Evolutionary conservation across 495 filamentous ascomycete genomes (phyloP), one percentile per base, ranked within the genome.

Genomic region (Neurospora hispaniola): DNA sequence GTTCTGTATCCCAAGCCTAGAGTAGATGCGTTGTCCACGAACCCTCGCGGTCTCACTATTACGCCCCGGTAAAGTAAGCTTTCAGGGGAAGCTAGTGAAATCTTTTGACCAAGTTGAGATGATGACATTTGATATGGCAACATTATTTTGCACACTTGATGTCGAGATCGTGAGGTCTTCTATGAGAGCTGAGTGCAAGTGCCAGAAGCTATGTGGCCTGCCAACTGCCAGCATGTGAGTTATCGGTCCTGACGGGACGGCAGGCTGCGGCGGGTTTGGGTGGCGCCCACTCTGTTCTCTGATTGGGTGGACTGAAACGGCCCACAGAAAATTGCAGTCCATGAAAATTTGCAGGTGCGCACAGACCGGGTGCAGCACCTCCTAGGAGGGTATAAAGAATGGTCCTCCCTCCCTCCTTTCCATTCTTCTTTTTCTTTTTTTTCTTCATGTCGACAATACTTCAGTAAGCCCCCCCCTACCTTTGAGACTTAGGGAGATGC

Each of bases 391-490:
- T 84, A 85, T 85, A 82, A 79, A 82, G 71, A 31, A 27, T 10
- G 35, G 1, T 20, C 72, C 38, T 16, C 48, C 69, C 72, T 46
- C 73, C 68, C 76, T 10, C 46, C 16, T 20, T 78, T 78, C 42
- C 73, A 62, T 77, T 80, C 80, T 79, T 43, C 41, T 78, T 80
- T 79, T 75, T 78, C 73, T 78, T 82, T 82, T 82, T 81, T 78
- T 83, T 81, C 77, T 74, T 82, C 76, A 82, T 82, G 87, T 86
- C 88, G 88, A 90, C 88, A 89, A 88, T 90, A 89, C 87, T 87
- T 89, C 81, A 82, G 73, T 74, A 46, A 72, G 73, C 48, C 73
- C 83, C 79, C 85, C 80, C 31, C 77, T 80, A 39, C 5, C 5
- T 77, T 77, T 78, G 68, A 69, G 73, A 70, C 71, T 14, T 35